phyloP scores from a whole-genome alignment of 2,329 filamentous ascomycete genomes.

The Ophiosphaerella herpotricha region DNA sequence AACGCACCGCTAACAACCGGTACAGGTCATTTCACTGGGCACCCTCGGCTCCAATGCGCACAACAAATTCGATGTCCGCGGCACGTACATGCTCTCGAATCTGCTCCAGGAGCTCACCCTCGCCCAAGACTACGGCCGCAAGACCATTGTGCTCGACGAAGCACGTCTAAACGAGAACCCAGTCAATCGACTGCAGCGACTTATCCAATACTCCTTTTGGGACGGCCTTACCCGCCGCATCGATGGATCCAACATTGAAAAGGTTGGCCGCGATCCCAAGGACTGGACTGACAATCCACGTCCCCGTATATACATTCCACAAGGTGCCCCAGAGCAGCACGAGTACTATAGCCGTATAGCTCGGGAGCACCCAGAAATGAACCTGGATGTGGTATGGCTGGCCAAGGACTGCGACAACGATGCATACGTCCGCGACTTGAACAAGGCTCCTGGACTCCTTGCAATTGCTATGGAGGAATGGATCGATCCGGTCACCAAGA shows the following conservation, averaged over 20 bases:
- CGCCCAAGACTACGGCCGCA: constrained; percentile 86
- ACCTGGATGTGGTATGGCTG: constrained; percentile 83
- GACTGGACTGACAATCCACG: constrained; percentile 91
- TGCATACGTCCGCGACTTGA: constrained; percentile 80
- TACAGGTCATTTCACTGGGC: constrained; percentile 76
- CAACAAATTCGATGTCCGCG: constrained; percentile 87
- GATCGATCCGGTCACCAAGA: constrained; percentile 66
- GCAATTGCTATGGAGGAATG: constrained; percentile 86
- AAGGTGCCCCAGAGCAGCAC: constrained; percentile 81
- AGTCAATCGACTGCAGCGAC: constrained; percentile 80
- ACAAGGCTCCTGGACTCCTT: constrained; percentile 83
- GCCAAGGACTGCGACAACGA: constrained; percentile 74
- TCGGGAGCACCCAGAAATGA: constrained; percentile 76
- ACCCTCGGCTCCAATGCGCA: constrained; percentile 85
- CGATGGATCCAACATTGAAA: constrained; percentile 83
- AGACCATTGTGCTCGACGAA: constrained; percentile 89
- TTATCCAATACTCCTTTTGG: constrained; percentile 93
- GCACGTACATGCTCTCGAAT: constrained; percentile 97
- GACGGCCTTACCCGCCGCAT: constrained; percentile 86
- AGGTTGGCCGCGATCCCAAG: constrained; percentile 88
- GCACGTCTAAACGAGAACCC: constrained; percentile 93
- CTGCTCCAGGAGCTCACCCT: constrained; percentile 92
- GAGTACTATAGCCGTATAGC: constrained; percentile 88
- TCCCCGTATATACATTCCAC: constrained; percentile 88
- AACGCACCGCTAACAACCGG: constrained; percentile 26